phyloP scores from a whole-genome alignment of 192 early-diverging fungal species.

The Gamsiella multidivaricata region DNA sequence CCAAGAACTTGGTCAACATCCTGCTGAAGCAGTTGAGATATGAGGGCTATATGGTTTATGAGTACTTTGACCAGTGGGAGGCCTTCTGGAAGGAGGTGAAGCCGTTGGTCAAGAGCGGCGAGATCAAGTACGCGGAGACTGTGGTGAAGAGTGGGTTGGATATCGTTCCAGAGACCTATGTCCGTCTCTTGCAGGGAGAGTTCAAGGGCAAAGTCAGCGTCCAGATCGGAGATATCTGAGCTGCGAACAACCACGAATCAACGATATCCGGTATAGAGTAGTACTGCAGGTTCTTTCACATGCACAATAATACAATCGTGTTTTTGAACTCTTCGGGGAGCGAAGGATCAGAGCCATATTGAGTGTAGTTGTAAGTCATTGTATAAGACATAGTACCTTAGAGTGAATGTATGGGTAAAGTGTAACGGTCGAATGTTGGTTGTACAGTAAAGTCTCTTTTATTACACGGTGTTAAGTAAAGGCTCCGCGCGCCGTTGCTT shows the following conservation, averaged over 20 bases:
- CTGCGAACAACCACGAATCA: too few relatives aligned
- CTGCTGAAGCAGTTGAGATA: conserved; percentile 7
- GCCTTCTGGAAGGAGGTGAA: conserved; percentile 24
- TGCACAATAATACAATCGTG: too few relatives aligned
- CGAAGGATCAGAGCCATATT: neutral
- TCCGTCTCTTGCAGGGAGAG: conserved; percentile 16
- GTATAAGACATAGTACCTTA: neutral
- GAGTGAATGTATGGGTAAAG: neutral
- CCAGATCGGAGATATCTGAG: too few relatives aligned
- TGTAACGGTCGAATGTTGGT: too few relatives aligned
- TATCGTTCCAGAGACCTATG: conserved; percentile 5
- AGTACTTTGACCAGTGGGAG: conserved; percentile 8
- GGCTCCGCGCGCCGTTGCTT: neutral
- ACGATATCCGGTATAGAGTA: too few relatives aligned
- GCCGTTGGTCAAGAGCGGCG: conserved; percentile 27
- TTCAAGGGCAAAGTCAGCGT: conserved; percentile 28
- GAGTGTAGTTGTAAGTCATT: neutral
- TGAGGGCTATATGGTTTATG: conserved; percentile 12
- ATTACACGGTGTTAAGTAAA: neutral
- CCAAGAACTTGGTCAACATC: conserved; percentile 16
- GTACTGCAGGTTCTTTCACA: too few relatives aligned
- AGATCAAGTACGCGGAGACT: conserved; percentile 13
- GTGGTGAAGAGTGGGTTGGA: conserved; percentile 4
- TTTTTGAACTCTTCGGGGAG: conserved; percentile 5
- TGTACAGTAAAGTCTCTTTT: too few relatives aligned